phyloP scores from a whole-genome alignment of 2,329 filamentous ascomycete species.

The Aspergillus carbonarius region DNA sequence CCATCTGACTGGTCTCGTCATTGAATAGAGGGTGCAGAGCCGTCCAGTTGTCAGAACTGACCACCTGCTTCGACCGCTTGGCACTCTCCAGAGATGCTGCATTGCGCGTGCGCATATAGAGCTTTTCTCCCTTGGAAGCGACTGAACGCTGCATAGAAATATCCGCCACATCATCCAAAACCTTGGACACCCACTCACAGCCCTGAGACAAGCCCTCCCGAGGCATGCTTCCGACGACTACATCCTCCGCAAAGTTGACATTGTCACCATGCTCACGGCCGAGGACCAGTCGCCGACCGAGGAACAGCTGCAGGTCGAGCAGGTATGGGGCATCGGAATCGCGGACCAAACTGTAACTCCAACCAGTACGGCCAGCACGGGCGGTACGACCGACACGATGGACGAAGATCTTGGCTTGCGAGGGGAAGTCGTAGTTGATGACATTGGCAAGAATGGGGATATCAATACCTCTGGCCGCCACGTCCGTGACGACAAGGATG shows the following conservation, averaged over 20 bases:
- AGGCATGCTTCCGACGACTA: conserved; percentile 75
- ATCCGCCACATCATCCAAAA: conserved; percentile 73
- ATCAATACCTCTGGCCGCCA: conserved; percentile 95
- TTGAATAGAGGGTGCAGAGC: conserved; percentile 80
- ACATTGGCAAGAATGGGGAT: conserved; percentile 95
- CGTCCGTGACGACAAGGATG: conserved; percentile 92
- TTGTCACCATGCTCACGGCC: conserved; percentile 63
- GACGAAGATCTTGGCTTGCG: conserved; percentile 94
- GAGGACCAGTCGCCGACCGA: conserved; percentile 77
- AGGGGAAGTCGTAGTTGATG: conserved; percentile 97
- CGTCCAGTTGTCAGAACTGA: conserved; percentile 67
- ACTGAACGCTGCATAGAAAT: conserved; percentile 69
- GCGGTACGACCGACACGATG: conserved; percentile 96
- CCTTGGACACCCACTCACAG: conserved; percentile 79
- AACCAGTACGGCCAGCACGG: conserved; percentile 85
- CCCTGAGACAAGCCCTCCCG: conserved; percentile 71
- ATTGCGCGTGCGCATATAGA: conserved; percentile 87
- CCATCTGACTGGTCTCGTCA: conserved; percentile 59
- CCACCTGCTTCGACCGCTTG: conserved; percentile 77
- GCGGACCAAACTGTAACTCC: conserved; percentile 90
- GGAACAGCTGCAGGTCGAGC: conserved; percentile 88
- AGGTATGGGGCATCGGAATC: conserved; percentile 89
- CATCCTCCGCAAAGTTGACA: conserved; percentile 74
- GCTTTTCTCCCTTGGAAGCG: conserved; percentile 82
- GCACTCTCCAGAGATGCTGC: conserved; percentile 88